Evolutionary conservation across 176 grass and related monocot species (phyloP).

Genomic region (Elymus sibiricus): DNA sequence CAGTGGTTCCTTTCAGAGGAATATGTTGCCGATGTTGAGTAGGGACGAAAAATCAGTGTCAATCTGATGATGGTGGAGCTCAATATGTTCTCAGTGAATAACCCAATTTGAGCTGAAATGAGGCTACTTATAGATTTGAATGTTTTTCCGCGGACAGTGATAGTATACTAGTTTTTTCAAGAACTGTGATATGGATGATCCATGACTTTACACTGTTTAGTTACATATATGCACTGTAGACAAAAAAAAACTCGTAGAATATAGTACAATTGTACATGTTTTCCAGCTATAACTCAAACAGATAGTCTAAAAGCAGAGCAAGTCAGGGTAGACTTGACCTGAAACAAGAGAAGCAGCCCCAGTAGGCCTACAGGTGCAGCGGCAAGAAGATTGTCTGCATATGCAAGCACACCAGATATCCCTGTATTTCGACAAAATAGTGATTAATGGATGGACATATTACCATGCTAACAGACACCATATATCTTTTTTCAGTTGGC

Average conservation of each 20-base stretch:
- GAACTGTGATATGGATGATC: not conserved
- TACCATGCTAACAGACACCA: not conserved
- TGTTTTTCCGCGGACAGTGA: not conserved
- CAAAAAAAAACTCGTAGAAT: not conserved
- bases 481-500: not conserved
- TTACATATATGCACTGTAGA: not conserved
- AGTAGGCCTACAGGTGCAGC: constrained; percentile 77
- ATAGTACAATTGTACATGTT: not conserved
- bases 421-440: constrained; percentile 34
- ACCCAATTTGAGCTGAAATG: constrained; percentile 10
- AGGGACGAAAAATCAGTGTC: not conserved
- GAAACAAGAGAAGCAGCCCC: constrained; percentile 76
- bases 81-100: not conserved
- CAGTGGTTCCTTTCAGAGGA: not conserved
- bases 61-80: not conserved
- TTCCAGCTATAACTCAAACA: constrained; percentile 4
- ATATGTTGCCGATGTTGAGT: not conserved
- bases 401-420: constrained; percentile 71
- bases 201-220: not conserved
- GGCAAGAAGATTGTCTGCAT: constrained; percentile 78
- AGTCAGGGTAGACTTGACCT: constrained; percentile 40
- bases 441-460: not conserved
- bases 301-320: not conserved
- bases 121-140: not conserved
- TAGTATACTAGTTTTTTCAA: not conserved